These are phyloP conservation scores for Avena insularis DNA, from an alignment of 176 grass and related monocot genomes.

Conservation along the genomic window DNA sequence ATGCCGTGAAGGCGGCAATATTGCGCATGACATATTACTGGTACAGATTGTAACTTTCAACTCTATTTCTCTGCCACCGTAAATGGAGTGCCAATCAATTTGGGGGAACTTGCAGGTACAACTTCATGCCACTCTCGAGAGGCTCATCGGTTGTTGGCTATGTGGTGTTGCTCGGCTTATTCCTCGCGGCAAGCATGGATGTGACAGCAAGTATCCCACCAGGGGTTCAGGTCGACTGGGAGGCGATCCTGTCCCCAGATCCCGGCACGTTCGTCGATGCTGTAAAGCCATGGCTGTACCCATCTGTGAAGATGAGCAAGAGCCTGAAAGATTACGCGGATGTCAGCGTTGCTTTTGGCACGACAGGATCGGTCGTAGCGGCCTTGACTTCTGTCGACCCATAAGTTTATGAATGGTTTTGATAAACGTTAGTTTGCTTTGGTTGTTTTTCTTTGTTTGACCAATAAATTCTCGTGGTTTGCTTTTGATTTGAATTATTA, in stretches of 20 bases:
- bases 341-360: conserved; percentile 64
- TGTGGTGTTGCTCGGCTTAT: conserved; percentile 73
- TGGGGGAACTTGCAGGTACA: conserved; percentile 71
- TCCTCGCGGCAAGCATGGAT: conserved; percentile 96
- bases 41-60: conserved; percentile 43
- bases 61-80: neutral
- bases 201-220: conserved; percentile 68
- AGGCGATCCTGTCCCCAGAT: conserved; percentile 78
- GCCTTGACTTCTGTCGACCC: conserved; percentile 72
- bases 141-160: conserved; percentile 87
- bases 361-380: conserved; percentile 80
- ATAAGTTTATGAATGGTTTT: conserved; percentile 30
- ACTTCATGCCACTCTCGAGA: conserved; percentile 98
- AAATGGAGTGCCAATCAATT: conserved; percentile 7
- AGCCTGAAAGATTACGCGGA: conserved; percentile 77
- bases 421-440: conserved; percentile 31
- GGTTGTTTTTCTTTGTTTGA: conserved; percentile 31
- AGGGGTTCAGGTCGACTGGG: conserved; percentile 91
- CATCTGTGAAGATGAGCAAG: conserved; percentile 69
- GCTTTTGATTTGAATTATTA: conserved; percentile 1
- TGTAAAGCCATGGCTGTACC: conserved; percentile 83
- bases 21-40: conserved; percentile 93
- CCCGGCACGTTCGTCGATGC: conserved; percentile 53
- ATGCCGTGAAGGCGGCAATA: conserved; percentile 72
- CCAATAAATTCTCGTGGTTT: neutral